phyloP scores from a whole-genome alignment of 139 green algal species.

The Micractinium conductrix region DNA sequence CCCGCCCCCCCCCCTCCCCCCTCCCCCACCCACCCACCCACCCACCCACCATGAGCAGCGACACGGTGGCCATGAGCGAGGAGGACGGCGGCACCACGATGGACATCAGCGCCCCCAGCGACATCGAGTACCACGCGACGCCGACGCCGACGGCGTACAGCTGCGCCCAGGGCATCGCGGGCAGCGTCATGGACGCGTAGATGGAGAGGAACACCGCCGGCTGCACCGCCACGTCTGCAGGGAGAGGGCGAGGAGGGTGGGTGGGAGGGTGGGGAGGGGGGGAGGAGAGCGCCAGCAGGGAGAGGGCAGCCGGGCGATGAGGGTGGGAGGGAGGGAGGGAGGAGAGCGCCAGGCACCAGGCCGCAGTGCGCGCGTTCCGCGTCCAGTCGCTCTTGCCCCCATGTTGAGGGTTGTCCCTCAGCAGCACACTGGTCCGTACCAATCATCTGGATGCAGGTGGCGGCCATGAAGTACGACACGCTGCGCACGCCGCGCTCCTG shows the following conservation, averaged over 20 bases:
- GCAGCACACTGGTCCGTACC: neutral
- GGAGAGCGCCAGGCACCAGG: no score
- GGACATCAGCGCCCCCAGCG: slow-evolving; percentile 29
- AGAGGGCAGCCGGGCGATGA: no score
- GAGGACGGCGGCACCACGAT: slow-evolving; percentile 46
- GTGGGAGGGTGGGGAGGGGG: neutral
- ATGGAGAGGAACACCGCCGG: slow-evolving; percentile 61
- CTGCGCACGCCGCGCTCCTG: slow-evolving; percentile 43
- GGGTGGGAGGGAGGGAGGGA: no score
- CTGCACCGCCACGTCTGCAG: slow-evolving; percentile 47
- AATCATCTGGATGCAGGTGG: slow-evolving; percentile 45
- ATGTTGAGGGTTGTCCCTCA: no score
- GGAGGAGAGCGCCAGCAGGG: no score
- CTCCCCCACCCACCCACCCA: neutral
- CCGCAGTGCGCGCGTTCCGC: no score
- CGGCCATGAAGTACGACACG: slow-evolving; percentile 60
- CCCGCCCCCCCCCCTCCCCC: no score
- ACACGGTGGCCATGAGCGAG: slow-evolving; percentile 54
- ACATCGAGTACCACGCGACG: slow-evolving; percentile 50
- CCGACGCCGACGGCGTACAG: slow-evolving; percentile 53
- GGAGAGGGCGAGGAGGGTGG: neutral
- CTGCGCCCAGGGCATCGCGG: slow-evolving; percentile 48
- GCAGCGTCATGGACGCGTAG: slow-evolving; percentile 62
- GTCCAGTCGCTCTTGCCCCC: no score
- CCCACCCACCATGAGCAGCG: slow-evolving; percentile 44